phyloP scores from a whole-genome alignment of 331 rosid species.

The Quercus tomentella region DNA sequence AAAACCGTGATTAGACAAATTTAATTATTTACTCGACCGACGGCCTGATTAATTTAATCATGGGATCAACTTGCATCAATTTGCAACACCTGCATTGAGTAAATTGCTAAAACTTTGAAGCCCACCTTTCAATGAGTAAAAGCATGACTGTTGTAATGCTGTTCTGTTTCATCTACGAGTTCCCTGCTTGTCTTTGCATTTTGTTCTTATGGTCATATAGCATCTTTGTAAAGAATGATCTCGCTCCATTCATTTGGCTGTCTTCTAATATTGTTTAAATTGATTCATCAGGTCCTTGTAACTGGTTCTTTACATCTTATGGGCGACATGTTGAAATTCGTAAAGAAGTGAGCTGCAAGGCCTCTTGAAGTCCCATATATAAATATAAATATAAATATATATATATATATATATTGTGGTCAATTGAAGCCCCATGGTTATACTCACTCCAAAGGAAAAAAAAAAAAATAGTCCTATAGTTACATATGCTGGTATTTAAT shows the following conservation, averaged over 20 bases:
- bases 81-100: neutral
- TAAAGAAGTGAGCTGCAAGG: constrained; percentile 56
- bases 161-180: neutral
- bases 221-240: neutral
- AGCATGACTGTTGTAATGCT: neutral
- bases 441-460: no score
- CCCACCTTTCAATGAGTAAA: neutral
- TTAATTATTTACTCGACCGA: neutral
- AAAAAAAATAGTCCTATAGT: no score
- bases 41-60: neutral
- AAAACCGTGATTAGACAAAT: neutral
- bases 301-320: constrained; percentile 88
- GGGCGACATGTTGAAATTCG: constrained; percentile 76
- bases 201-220: neutral
- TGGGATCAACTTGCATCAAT: neutral
- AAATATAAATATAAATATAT: no score
- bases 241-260: neutral
- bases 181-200: neutral
- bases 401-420: no score
- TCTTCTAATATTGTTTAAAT: constrained; percentile 1
- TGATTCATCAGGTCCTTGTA: constrained; percentile 72
- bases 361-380: neutral
- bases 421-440: no score
- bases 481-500: no score
- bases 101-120: neutral